Conservation (phyloP, 768 basidiomycete species). For the Leucosporidium creatinivorum region DNA sequence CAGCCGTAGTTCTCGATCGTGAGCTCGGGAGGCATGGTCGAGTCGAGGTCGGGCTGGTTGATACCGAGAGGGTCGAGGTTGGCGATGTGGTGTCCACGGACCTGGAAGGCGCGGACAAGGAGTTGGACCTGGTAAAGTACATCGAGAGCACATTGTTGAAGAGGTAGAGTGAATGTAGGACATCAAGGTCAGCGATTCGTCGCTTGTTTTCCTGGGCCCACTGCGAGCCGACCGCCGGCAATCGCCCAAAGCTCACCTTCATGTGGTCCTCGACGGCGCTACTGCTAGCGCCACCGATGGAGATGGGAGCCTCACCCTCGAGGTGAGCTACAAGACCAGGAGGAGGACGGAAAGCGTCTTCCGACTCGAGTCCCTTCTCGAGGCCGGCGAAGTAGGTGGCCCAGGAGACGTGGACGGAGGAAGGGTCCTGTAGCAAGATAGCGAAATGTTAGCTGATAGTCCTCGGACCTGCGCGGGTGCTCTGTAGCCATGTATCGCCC, state of each 20-base stretch:
- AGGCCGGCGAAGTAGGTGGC: slow-evolving; percentile 86
- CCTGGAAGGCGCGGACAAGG: slow-evolving; percentile 96
- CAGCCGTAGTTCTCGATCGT: slow-evolving; percentile 92
- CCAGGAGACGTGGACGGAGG: slow-evolving; percentile 91
- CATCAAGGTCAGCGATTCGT: background rate
- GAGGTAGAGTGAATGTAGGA: background rate
- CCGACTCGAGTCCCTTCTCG: slow-evolving; percentile 68
- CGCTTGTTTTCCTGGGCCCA: background rate
- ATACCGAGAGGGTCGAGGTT: slow-evolving; percentile 94
- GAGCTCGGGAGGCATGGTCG: slow-evolving; percentile 74
- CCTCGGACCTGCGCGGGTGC: too few species aligned
- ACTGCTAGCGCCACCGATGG: slow-evolving; percentile 71
- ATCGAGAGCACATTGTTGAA: background rate
- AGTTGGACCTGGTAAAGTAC: slow-evolving; percentile 69
- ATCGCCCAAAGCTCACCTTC: slow-evolving; percentile 56
- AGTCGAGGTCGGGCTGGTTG: slow-evolving; percentile 74
- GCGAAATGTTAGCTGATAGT: too few species aligned
- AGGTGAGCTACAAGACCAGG: slow-evolving; percentile 49
- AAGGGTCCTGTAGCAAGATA: slow-evolving; percentile 50
- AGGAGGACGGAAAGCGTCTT: slow-evolving; percentile 76
- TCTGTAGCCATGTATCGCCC: too few species aligned
- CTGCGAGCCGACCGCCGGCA: background rate
- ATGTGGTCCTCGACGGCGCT: slow-evolving; percentile 85
- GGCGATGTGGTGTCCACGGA: slow-evolving; percentile 92
- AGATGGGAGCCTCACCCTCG: slow-evolving; percentile 46